These are phyloP conservation scores for Paraglomus brasilianum DNA, from an alignment of 192 early-diverging fungal genomes.

Conservation along the genomic window DNA sequence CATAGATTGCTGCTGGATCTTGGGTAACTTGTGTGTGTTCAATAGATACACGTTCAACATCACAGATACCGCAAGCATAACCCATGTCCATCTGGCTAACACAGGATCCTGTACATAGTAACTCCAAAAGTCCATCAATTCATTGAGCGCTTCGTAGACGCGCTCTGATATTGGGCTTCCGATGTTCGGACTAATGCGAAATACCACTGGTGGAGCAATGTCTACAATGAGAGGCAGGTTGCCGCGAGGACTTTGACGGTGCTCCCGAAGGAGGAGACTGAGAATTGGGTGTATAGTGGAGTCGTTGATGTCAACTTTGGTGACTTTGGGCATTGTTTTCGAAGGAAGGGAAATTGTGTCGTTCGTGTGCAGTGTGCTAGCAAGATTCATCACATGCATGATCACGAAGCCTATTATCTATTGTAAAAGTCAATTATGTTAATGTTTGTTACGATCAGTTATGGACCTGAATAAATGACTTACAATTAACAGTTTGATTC, in stretches of 20 bases:
- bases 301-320: slow-evolving; percentile 43
- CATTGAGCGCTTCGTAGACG: slow-evolving; percentile 41
- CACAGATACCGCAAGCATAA: slow-evolving; percentile 49
- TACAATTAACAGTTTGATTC: slow-evolving; percentile 57
- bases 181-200: slow-evolving; percentile 34
- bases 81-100: slow-evolving; percentile 53
- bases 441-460: background rate
- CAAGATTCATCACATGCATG: slow-evolving; percentile 63
- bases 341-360: background rate
- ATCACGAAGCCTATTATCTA: slow-evolving; percentile 61
- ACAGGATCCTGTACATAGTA: slow-evolving; percentile 58
- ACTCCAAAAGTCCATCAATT: slow-evolving; percentile 48
- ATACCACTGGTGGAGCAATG: slow-evolving; percentile 49
- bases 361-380: slow-evolving; percentile 50
- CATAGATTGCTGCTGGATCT: slow-evolving; percentile 33
- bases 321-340: background rate
- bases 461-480: slow-evolving; percentile 2
- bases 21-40: slow-evolving; percentile 57
- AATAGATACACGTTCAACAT: slow-evolving; percentile 60
- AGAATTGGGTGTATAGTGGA: slow-evolving; percentile 46
- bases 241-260: slow-evolving; percentile 38
- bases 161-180: slow-evolving; percentile 38
- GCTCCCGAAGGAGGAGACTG: slow-evolving; percentile 42
- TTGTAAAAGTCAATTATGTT: background rate
- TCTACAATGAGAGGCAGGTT: slow-evolving; percentile 51